Conservation (phyloP, 75 land plant species). For the Cupressus sempervirens region DNA sequence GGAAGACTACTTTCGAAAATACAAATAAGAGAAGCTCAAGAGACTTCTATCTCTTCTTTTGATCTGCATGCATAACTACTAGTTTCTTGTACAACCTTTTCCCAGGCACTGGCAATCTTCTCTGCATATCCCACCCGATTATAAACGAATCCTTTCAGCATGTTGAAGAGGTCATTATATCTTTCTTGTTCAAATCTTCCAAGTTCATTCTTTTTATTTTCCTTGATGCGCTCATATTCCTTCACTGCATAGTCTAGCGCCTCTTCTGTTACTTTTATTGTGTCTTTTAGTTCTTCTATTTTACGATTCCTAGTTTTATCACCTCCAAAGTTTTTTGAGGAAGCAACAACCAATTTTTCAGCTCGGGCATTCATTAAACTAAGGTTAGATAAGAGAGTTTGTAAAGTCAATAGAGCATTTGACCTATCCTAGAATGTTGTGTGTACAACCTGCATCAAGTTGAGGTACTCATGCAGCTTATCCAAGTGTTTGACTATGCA, state of each 20-base stretch:
- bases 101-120: no score
- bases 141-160: no score
- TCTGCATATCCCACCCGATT: no score
- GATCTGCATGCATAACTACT: no score
- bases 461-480: conserved; percentile 80
- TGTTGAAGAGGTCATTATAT: no score
- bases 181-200: no score
- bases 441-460: conserved; percentile 70
- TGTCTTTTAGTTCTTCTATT: conserved; percentile 73
- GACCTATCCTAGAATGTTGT: conserved; percentile 75
- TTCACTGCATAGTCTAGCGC: conserved; percentile 57
- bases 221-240: conserved; percentile 93
- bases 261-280: conserved; percentile 61
- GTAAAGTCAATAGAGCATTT: conserved; percentile 81
- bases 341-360: conserved; percentile 74
- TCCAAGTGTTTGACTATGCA: no score
- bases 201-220: no score
- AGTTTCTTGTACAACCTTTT: no score
- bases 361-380: conserved; percentile 55
- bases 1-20: no score
- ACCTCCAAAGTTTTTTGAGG: conserved; percentile 83
- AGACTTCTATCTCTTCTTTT: no score
- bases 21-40: no score
- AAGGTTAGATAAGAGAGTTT: conserved; percentile 67
- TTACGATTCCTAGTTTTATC: conserved; percentile 67